Base-by-base conservation (phyloP, 257 asterid species). In the Ilex aquifolium region DNA sequence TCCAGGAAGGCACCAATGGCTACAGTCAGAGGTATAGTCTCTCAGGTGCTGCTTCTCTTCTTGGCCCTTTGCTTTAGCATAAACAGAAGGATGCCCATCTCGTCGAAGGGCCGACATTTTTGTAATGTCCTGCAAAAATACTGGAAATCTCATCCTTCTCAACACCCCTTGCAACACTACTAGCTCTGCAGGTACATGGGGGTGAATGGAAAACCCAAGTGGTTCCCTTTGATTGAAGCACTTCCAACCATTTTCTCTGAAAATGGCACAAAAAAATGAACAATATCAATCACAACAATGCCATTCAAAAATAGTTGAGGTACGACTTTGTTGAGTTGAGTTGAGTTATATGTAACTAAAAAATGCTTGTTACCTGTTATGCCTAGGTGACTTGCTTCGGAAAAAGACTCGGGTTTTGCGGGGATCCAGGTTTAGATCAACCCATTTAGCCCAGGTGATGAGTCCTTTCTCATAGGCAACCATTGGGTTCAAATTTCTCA, bases 1-100 rank as follows among this genome's bases (percentile, higher is more conserved):
- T 9, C 96, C 97, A 48, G 96, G 97, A 32, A 90, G 79, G 67
- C 97, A 90, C 95, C 97, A 90, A 58, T 90, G 97, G 64, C 96
- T 90, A 39, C 97, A 90, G 13, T 90, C 97, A 27, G 88, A 78
- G 52, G 60, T 65, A 44, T 65, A 69, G 40, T 68, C 83, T 78
- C 69, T 81, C 10, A 64, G 9, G 59, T 60, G 82, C 57, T 75
- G 80, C 62, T 78, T 74, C 32, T 71, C 76, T 59, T 80, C 83
- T 60, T 77, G 87, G 31, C 88, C 85, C 15, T 73, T 32, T 2
- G 77, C 81, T 16, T 74, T 68, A 17, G 73, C 76, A 16, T 90
- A 90, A n/a, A 88, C 69, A 27, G 96, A 90, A n/a, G 97, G 97
- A 76, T 90, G 97, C 0, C 91, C 97, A 6, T 90, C 97, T 63